These are phyloP conservation scores for Trifolium fragiferum DNA, from an alignment of 306 rosid species.

Conservation along the genomic window DNA sequence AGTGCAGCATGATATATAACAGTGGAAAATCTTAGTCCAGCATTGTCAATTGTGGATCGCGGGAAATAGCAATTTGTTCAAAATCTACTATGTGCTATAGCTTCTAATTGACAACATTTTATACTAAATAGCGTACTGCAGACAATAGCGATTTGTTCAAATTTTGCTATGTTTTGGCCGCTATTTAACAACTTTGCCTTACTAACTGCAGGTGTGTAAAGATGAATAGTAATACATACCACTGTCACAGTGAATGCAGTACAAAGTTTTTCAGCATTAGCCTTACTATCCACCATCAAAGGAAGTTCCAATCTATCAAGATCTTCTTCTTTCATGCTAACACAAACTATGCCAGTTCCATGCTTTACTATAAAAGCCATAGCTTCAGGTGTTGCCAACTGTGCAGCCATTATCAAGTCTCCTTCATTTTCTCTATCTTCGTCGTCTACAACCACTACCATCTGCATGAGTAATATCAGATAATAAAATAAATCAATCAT, in stretches of 20 bases:
- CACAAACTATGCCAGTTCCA: conserved; percentile 89
- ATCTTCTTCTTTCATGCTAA: conserved; percentile 82
- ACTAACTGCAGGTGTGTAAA: conserved; percentile 17
- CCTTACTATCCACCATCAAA: conserved; percentile 79
- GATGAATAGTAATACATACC: conserved; percentile 54
- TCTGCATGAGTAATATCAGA: conserved; percentile 51
- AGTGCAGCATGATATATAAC: conserved; percentile 31
- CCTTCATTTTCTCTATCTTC: conserved; percentile 97
- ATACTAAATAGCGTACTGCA: not conserved
- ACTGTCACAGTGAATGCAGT: conserved; percentile 88
- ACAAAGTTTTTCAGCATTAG: conserved; percentile 72
- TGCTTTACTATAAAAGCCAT: conserved; percentile 93
- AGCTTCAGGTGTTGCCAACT: conserved; percentile 86
- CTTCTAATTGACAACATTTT: not conserved
- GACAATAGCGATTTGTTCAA: not conserved
- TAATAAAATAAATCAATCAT: conserved; percentile 18
- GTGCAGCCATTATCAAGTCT: conserved; percentile 90
- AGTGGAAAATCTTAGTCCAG: conserved; percentile 14
- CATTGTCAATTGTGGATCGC: not conserved
- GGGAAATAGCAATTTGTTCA: not conserved
- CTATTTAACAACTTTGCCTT: not conserved
- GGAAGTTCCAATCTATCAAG: conserved; percentile 83
- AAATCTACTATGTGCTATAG: not conserved
- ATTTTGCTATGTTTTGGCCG: not conserved
- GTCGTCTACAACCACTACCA: conserved; percentile 85